These are phyloP conservation scores for Sequoia sempervirens DNA, from an alignment of 75 land plant species.

Conservation along the genomic window DNA sequence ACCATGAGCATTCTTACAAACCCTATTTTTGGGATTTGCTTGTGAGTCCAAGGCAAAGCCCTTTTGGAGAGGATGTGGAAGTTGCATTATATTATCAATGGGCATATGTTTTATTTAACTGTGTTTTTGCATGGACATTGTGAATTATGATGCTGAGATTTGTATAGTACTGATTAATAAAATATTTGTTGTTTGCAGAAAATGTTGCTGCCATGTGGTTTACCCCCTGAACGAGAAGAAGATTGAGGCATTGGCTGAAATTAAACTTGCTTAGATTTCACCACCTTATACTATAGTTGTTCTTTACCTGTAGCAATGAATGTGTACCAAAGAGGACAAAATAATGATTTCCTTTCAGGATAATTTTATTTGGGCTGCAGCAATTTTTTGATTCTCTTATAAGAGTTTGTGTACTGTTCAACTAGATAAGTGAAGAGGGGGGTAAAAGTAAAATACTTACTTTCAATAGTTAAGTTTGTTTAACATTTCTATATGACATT, in stretches of 20 bases:
- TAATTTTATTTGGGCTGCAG: background rate
- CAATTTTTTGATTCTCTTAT: background rate
- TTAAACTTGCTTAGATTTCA: background rate
- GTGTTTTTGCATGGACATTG: background rate
- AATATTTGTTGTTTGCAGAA: background rate
- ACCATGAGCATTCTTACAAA: no score
- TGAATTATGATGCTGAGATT: background rate
- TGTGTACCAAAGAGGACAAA: background rate
- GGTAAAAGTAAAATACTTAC: background rate
- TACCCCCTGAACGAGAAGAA: background rate
- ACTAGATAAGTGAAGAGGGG: background rate
- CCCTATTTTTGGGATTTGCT: no score
- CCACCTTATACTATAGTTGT: background rate
- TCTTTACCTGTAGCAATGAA: background rate
- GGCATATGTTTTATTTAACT: no score
- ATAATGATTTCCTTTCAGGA: background rate
- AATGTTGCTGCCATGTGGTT: conserved; percentile 2
- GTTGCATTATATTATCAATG: background rate
- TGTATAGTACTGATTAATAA: background rate
- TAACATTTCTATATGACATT: background rate
- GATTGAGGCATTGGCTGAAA: background rate
- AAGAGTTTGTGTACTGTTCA: background rate
- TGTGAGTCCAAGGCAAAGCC: background rate
- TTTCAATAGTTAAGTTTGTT: background rate
- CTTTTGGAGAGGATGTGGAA: background rate